phyloP scores from a whole-genome alignment of 768 basidiomycete genomes.

The Holtermannia corniformis region DNA sequence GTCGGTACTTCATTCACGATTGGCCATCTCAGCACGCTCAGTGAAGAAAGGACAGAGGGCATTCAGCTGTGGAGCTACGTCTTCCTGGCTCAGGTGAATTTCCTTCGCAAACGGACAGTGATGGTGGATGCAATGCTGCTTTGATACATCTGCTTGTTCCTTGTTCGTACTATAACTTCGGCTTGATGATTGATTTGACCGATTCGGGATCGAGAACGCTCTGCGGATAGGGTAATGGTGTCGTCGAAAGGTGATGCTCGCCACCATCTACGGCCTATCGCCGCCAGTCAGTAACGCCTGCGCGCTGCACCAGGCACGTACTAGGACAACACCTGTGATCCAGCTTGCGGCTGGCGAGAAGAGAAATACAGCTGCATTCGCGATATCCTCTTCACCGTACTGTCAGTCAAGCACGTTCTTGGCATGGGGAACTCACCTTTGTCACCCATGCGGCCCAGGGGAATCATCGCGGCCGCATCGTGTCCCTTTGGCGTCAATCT shows the following conservation, averaged over 20 bases:
- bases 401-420: constrained; percentile 27
- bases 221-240: constrained; percentile 33
- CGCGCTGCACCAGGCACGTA: constrained; percentile 21
- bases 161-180: constrained; percentile 16
- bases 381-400: constrained; percentile 51
- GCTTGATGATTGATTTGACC: constrained; percentile 24
- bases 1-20: constrained; percentile 42
- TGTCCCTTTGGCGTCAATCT: constrained; percentile 37
- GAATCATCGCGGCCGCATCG: constrained; percentile 19
- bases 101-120: constrained; percentile 23
- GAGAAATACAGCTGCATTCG: constrained; percentile 63
- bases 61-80: constrained; percentile 44
- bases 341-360: constrained; percentile 71
- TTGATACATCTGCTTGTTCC: no score
- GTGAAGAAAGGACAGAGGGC: constrained; percentile 45
- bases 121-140: no score
- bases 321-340: constrained; percentile 65
- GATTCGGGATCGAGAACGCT: constrained; percentile 31
- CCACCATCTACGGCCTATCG: constrained; percentile 41
- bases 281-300: neutral
- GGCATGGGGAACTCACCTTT: constrained; percentile 13
- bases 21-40: constrained; percentile 44
- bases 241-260: constrained; percentile 22
- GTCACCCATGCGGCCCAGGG: constrained; percentile 25
- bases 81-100: constrained; percentile 44